These are phyloP conservation scores for Fusarium irregulare DNA, from an alignment of 2,329 filamentous ascomycete species.

Conservation along the genomic window DNA sequence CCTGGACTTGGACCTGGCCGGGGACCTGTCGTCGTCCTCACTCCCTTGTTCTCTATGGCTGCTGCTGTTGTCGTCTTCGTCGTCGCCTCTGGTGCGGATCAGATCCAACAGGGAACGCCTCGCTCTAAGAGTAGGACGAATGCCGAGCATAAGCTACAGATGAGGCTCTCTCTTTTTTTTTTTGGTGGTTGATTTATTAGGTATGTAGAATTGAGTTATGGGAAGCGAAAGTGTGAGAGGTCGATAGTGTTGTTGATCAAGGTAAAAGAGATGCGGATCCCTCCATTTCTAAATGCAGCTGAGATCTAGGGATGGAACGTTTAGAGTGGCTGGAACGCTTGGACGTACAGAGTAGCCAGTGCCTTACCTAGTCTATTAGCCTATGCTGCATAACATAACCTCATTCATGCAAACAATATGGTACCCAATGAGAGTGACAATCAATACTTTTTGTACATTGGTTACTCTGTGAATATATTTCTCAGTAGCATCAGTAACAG, in stretches of 20 bases:
- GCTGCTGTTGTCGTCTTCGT: slow-evolving; percentile 31
- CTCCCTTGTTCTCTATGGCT: slow-evolving; percentile 22
- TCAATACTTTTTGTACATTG: neutral
- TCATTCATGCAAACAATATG: slow-evolving; percentile 1
- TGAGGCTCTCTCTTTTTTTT: slow-evolving; percentile 20
- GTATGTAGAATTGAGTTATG: slow-evolving; percentile 18
- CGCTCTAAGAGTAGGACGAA: slow-evolving; percentile 62
- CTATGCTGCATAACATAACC: slow-evolving; percentile 2
- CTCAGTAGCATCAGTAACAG: neutral
- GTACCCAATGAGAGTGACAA: neutral
- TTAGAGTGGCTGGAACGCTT: slow-evolving; percentile 12
- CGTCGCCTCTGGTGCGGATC: slow-evolving; percentile 52
- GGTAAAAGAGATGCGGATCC: slow-evolving; percentile 20
- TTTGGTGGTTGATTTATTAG: slow-evolving; percentile 17
- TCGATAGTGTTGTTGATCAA: slow-evolving; percentile 17
- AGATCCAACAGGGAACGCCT: slow-evolving; percentile 66
- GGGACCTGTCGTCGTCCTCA: slow-evolving; percentile 18
- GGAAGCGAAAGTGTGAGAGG: slow-evolving; percentile 6
- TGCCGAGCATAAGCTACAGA: slow-evolving; percentile 59
- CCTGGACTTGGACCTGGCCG: neutral
- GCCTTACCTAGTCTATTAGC: neutral
- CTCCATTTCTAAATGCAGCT: slow-evolving; percentile 16
- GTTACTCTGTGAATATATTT: neutral
- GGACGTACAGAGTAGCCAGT: slow-evolving; percentile 4
- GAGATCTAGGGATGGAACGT: slow-evolving; percentile 7